Evolutionary conservation across 2,329 filamentous ascomycete genomes (phyloP).

Genomic region (Alternaria incomplexa): DNA sequence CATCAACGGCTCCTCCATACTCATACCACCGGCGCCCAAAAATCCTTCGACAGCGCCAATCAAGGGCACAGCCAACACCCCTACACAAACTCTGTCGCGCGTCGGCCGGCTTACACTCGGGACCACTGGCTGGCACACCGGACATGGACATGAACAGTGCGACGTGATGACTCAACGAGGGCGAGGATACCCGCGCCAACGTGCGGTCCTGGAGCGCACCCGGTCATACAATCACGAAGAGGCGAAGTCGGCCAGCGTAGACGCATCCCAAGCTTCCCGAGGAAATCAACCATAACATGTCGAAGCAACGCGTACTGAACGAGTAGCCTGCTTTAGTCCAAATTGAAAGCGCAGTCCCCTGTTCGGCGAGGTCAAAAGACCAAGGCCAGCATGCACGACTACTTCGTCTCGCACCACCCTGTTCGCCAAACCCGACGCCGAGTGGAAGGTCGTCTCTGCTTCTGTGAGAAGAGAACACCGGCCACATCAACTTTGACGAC

Average conservation of each 20-base stretch:
- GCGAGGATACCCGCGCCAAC: no score
- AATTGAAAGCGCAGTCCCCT: neutral
- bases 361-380: neutral
- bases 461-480: neutral
- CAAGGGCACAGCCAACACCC: neutral
- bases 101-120: neutral
- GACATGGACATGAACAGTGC: neutral
- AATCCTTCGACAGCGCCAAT: neutral
- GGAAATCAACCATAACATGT: neutral
- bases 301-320: neutral
- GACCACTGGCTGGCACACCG: neutral
- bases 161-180: no score
- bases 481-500: neutral
- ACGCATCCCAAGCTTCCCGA: no score
- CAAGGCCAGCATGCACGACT: neutral
- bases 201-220: no score
- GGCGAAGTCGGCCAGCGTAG: no score
- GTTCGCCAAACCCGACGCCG: neutral
- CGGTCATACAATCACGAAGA: no score
- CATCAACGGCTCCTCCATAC: neutral
- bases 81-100: neutral
- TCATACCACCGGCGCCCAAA: neutral
- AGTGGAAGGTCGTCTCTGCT: neutral
- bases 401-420: neutral
- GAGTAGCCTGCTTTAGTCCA: neutral